Base-by-base conservation (phyloP, 768 basidiomycete species). In the Trametes sanguinea region DNA sequence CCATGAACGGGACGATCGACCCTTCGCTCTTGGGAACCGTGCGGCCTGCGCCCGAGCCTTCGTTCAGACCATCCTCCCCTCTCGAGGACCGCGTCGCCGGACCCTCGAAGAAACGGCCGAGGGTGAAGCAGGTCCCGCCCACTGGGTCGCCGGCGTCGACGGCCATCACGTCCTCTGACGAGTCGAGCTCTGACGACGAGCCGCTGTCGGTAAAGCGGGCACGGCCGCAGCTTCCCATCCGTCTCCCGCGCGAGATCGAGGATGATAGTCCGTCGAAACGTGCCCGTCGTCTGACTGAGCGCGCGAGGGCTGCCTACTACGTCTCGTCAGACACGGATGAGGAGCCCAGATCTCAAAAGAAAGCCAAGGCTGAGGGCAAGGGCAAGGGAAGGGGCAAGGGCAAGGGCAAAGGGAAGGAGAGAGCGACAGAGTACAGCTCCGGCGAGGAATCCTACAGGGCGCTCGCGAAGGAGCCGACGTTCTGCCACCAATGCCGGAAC, bases 401-500 rank as follows among this genome's bases (percentile, higher is more conserved):
- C 14, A 57, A 62, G 17, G 62, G 56, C 42, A 60, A 63, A 39
- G 55, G 27, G 13, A 58, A 63, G 30, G 62, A 27, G 11, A 61
- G 43, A n/a, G 53, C n/a, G 13, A 62, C 44, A 9, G 43, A 16
- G 32, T 10, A 27, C 10, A 32, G n/a, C 17, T 17, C 27, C 9
- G 47, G 37, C 29, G 61, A 55, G 0, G 51, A n/a, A 37, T 45
- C 45, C 6, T 44, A 51, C 57, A 37, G 43, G 35, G 50, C 40
- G 51, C 57, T 60, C 16, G 61, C 59, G 22, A 37, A 46, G 33
- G 47, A 59, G 27, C 51, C 54, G 40, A 66, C 73, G 2, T 75
- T 0, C 33, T 78, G 77, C 45, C 77, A 78, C 58, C 77, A 78
- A 40, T 78, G 77, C 57, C 68, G 77, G n/a, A 57, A 64, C 22